Percentiles rank a stretch among this genome's conserved stretches.
These are phyloP conservation scores for Diaporthe vexans DNA, from an alignment of 2,329 filamentous ascomycete genomes.

Conservation along the genomic window DNA sequence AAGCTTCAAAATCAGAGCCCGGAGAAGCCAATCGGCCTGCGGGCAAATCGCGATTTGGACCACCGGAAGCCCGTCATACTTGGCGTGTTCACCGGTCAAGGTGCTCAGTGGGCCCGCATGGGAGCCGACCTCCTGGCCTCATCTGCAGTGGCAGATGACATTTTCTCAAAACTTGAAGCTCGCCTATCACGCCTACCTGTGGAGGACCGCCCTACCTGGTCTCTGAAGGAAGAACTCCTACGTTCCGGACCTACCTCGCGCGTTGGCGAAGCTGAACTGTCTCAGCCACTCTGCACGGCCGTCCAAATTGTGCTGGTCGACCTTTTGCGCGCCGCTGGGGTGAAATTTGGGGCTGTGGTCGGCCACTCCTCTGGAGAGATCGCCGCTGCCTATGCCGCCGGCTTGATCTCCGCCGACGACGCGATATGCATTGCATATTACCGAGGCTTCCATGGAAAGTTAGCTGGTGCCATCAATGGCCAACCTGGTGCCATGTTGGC, in stretches of 20 bases:
- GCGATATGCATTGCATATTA: slow-evolving; percentile 47
- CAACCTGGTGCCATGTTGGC: slow-evolving; percentile 35
- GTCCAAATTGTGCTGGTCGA: slow-evolving; percentile 56
- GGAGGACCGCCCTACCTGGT: slow-evolving; percentile 31
- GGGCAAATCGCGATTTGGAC: not conserved
- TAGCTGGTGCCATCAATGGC: not conserved
- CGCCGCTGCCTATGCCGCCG: slow-evolving; percentile 30
- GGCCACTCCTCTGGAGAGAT: slow-evolving; percentile 48
- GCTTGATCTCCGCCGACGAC: slow-evolving; percentile 30
- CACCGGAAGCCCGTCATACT: not conserved
- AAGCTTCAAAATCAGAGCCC: not conserved
- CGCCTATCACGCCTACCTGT: not conserved
- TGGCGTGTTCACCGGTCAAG: slow-evolving; percentile 33
- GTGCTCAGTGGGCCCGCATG: slow-evolving; percentile 34
- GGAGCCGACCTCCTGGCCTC: slow-evolving; percentile 45
- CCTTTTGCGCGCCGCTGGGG: slow-evolving; percentile 45
- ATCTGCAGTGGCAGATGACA: not conserved
- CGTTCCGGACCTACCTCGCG: slow-evolving; percentile 3
- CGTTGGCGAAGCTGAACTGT: slow-evolving; percentile 43
- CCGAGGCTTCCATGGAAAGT: slow-evolving; percentile 32
- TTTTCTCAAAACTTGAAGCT: not conserved
- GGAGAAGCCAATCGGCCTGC: not conserved
- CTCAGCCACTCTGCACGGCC: slow-evolving; percentile 47
- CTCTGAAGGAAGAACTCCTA: slow-evolving; percentile 25
- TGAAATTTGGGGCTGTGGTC: slow-evolving; percentile 46